Percentiles rank a stretch among this genome's conserved stretches.
phyloP scores from a whole-genome alignment of 2,329 filamentous ascomycete species.

The Fusarium austroafricanum region DNA sequence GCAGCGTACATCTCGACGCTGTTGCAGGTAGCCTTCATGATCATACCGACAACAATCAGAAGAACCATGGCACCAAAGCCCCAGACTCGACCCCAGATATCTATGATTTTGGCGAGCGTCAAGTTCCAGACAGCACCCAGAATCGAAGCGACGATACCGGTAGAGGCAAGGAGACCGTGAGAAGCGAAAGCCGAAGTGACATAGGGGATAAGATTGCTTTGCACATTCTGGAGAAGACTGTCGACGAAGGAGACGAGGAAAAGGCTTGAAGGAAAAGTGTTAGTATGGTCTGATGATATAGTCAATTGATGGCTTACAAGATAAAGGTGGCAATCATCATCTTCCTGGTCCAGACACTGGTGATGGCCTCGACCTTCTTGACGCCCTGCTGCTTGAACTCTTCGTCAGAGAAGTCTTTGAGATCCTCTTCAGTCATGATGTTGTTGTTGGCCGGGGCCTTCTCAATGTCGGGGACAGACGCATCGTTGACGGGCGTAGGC shows the following conservation, averaged over 20 bases:
- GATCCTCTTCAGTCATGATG: constrained; percentile 7
- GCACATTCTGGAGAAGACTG: constrained; percentile 50
- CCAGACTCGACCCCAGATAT: constrained; percentile 22
- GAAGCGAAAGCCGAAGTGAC: constrained; percentile 61
- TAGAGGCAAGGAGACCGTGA: constrained; percentile 65
- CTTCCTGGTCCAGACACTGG: constrained; percentile 53
- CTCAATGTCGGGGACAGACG: constrained; percentile 22
- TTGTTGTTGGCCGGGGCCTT: constrained; percentile 19
- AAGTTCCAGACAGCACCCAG: constrained; percentile 8
- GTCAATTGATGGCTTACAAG: constrained; percentile 38
- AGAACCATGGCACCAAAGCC: constrained; percentile 33
- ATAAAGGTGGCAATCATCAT: constrained; percentile 50
- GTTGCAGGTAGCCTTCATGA: constrained; percentile 71
- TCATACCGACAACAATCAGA: constrained; percentile 63
- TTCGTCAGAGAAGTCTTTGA: constrained; percentile 9
- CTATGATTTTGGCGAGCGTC: constrained; percentile 18
- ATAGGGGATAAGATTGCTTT: constrained; percentile 56
- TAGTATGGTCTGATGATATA: not conserved
- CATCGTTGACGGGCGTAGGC: constrained; percentile 22
- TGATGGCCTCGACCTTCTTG: constrained; percentile 51
- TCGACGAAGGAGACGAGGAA: constrained; percentile 64
- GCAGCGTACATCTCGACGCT: constrained; percentile 69
- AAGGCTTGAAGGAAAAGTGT: constrained; percentile 41
- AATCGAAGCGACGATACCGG: constrained; percentile 60
- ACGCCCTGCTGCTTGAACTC: constrained; percentile 38